These are phyloP conservation scores for Mentha longifolia DNA, from an alignment of 257 asterid genomes.

Conservation along the genomic window DNA sequence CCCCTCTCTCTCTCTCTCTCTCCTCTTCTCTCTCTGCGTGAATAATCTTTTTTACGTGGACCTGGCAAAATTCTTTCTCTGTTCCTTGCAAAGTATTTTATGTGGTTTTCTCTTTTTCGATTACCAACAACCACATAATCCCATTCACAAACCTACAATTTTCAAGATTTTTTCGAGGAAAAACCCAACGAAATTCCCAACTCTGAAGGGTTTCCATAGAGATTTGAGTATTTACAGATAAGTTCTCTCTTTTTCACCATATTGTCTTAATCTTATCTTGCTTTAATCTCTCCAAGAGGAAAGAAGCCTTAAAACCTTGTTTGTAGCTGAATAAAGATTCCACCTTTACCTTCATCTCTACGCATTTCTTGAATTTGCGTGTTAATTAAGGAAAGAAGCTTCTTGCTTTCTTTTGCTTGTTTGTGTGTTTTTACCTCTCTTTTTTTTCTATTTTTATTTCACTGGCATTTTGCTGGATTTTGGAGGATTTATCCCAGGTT, in stretches of 20 bases:
- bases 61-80: slow-evolving; percentile 39
- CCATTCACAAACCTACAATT: slow-evolving; percentile 34
- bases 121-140: slow-evolving; percentile 42
- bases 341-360: slow-evolving; percentile 31
- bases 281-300: slow-evolving; percentile 8
- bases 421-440: background rate
- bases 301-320: slow-evolving; percentile 33
- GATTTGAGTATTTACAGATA: slow-evolving; percentile 46
- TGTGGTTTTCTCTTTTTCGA: slow-evolving; percentile 36
- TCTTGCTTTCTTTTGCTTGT: slow-evolving; percentile 6
- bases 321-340: slow-evolving; percentile 47
- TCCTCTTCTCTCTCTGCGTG: background rate
- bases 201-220: slow-evolving; percentile 49
- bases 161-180: slow-evolving; percentile 37
- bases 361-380: slow-evolving; percentile 32
- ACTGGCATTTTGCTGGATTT: slow-evolving; percentile 26
- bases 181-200: slow-evolving; percentile 31
- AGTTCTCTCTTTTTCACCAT: slow-evolving; percentile 36
- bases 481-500: slow-evolving; percentile 30
- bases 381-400: slow-evolving; percentile 30
- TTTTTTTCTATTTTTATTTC: slow-evolving; percentile 13
- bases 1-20: slow-evolving; percentile 3
- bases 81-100: slow-evolving; percentile 35
- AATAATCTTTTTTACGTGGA: slow-evolving; percentile 45
- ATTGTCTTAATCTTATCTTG: slow-evolving; percentile 28